These are phyloP conservation scores for Leishmania tarentolae DNA, from an alignment of 208 protist species.

Conservation along the genomic window DNA sequence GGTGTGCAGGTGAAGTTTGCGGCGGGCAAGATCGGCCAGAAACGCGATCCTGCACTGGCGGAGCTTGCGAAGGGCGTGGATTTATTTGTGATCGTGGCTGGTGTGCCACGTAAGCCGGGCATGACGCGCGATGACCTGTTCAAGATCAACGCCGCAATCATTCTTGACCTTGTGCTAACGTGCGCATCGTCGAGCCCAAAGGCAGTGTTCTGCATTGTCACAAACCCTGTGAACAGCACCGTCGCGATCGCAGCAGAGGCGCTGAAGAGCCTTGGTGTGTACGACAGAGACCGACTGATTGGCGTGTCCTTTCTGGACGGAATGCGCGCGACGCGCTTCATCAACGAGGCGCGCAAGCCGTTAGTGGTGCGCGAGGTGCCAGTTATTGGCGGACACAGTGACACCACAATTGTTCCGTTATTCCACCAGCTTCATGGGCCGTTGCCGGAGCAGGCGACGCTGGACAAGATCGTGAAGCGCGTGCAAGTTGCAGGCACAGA, in stretches of 20 bases:
- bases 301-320: constrained; percentile 95
- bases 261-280: constrained; percentile 90
- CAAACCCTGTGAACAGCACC: constrained; percentile 97
- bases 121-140: constrained; percentile 98
- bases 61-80: constrained; percentile 81
- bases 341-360: constrained; percentile 78
- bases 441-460: constrained; percentile 46
- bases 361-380: constrained; percentile 57
- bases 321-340: constrained; percentile 92
- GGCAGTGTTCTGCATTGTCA: constrained; percentile 93
- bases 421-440: constrained; percentile 80
- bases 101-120: constrained; percentile 96
- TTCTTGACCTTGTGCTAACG: constrained; percentile 87
- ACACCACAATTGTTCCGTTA: constrained; percentile 94
- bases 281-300: constrained; percentile 87
- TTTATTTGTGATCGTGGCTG: constrained; percentile 94
- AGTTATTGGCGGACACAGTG: constrained; percentile 96
- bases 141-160: constrained; percentile 95
- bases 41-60: constrained; percentile 65
- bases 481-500: constrained; percentile 95
- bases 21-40: constrained; percentile 68
- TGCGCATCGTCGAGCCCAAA: constrained; percentile 87
- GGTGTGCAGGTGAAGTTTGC: constrained; percentile 81
- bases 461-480: constrained; percentile 80
- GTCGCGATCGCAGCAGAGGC: constrained; percentile 94